Conservation (phyloP, 2,329 filamentous ascomycete species). For the Alternaria rosae region DNA sequence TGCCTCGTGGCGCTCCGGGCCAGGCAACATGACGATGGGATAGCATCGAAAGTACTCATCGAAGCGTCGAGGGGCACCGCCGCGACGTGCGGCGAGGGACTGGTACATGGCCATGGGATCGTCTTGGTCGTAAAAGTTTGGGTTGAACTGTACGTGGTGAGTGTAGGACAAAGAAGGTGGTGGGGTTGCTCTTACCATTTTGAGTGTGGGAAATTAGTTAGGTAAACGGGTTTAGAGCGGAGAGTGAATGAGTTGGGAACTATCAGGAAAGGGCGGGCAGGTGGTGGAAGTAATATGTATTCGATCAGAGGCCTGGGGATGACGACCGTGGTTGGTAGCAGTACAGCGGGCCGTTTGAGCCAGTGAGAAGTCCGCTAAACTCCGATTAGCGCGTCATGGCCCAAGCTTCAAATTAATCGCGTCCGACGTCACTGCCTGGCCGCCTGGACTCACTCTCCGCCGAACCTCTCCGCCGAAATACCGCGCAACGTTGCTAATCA, state of each 20-base stretch:
- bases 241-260: not conserved
- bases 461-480: not conserved
- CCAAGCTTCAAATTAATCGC: constrained; percentile 28
- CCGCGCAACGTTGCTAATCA: not conserved
- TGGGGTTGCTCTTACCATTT: constrained; percentile 44
- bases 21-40: constrained; percentile 91
- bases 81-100: constrained; percentile 57
- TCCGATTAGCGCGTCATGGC: constrained; percentile 16
- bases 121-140: constrained; percentile 61
- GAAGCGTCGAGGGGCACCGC: constrained; percentile 74
- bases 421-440: constrained; percentile 22
- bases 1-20: constrained; percentile 83
- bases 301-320: constrained; percentile 3
- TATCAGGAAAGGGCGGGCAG: constrained; percentile 25
- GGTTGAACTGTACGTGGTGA: constrained; percentile 47
- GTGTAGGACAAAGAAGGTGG: constrained; percentile 22
- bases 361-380: constrained; percentile 12
- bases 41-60: constrained; percentile 99
- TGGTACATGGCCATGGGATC: constrained; percentile 63
- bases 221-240: not conserved
- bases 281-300: constrained; percentile 15
- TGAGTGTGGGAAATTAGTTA: constrained; percentile 2
- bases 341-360: constrained; percentile 30
- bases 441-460: not conserved
- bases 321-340: constrained; percentile 20